Evolutionary conservation across 1,139 yeast genomes (phyloP), one percentile per base, ranked within the genome.

Genomic region (Lodderomyces metapsilosis): DNA sequence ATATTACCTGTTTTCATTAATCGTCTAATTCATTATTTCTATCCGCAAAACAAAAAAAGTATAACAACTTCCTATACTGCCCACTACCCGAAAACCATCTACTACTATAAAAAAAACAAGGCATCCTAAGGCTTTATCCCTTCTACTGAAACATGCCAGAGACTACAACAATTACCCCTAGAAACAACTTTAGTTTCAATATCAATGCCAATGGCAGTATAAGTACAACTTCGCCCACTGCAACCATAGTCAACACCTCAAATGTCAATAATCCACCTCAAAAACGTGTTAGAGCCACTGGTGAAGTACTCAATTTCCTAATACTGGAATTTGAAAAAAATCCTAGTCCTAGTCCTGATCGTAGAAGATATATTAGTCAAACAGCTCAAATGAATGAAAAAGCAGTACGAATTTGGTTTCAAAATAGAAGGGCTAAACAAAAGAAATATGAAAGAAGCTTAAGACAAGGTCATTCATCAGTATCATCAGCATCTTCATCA

Each of bases 391-490:
- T 91, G 92, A 81, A 92, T 7, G 96, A 89, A 55, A 78, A 95
- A 50, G 89, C 95, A 4, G 96, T 91, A 2, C 76, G 96, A 43
- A 89, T 91, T 38, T 91, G 98, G 98, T 91, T 91, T 58, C 98
- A 91, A 60, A 91, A 91, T 58, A 71, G 94, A 52, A 67, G 97
- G 46, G 96, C 96, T 15, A 88, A 88, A 57, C 74, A 80, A 39
- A 74, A 91, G 56, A 82, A 78, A 54, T 57, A 73, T 49, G 83
- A 78, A 51, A 66, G 82, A 41, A 58, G 74, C 58, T 43, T 36
- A 37, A 41, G 39, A 27, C 31, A 17, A n/a, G 33, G 15, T 8
- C 31, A 25, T n/a, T 24, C 31, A 35, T 25, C 39, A 22, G 33
- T 30, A n/a, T 34, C 38, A 4, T 22, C 42, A 11, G 36, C 44